Evolutionary conservation across 1,284 basidiomycete genomes (phyloP), one percentile per base, ranked within the genome.

Genomic region (Sporisorium sorghi): DNA sequence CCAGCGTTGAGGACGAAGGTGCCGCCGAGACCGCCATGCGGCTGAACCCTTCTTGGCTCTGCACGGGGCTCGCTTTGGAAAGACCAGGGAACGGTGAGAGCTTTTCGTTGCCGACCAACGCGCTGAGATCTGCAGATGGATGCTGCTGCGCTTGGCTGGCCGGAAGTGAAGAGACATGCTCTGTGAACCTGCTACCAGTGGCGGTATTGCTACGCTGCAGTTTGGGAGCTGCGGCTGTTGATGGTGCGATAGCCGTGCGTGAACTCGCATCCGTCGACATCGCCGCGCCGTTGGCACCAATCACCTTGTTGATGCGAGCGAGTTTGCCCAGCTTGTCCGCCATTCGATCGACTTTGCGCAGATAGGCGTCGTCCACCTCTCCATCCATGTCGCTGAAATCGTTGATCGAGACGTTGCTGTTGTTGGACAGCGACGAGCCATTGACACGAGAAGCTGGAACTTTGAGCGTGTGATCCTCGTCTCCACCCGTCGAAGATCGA

Each of bases 31-130:
- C 49, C 7, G 57, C 33, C 60, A 58, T 59, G n/a, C 40, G 57
- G 12, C 35, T 60, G 50, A 63, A 68, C 0, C 46, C 57, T 0
- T 68, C 60, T 39, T 73, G 71, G 21, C 42, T 60, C 30, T 59
- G 71, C 50, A 63, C 42, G 3, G 57, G 61, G 39, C 64, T 73
- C 0, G 50, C 33, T 26, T 65, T 62, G 6, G 62, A 24, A 5
- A 80, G 50, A 12, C 72, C 78, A 1, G 77, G 78, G 46, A 79
- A 80, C 4, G 77, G 77, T 32, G 63, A 55, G 33, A 80, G 57
- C 66, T 79, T 79, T 43, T 72, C 69, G 50, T 79, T 77, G 5
- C 58, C 53, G 0, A 35, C 48, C 42, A 74, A 35, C 10, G 60
- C 56, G 11, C 53, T 52, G 3, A 59, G 48, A 21, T 70, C 67